Percentiles rank a stretch among this genome's conserved stretches.
These are phyloP conservation scores for Plasmodium knowlesi DNA, from an alignment of 169 alveolate species.

Conservation along the genomic window DNA sequence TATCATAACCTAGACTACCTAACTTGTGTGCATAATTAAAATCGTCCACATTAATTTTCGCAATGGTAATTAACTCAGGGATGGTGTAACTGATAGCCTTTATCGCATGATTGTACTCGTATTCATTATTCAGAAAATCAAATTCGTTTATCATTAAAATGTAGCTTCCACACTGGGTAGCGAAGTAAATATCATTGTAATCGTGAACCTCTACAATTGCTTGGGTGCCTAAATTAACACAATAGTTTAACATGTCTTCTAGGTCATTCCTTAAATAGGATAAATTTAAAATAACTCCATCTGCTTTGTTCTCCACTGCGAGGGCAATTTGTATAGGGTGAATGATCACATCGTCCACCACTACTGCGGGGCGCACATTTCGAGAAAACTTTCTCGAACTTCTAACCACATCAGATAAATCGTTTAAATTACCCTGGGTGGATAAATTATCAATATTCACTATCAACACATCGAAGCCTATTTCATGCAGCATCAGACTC, in stretches of 20 bases:
- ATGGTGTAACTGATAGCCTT: slow-evolving; percentile 79
- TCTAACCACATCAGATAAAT: slow-evolving; percentile 74
- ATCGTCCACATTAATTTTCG: slow-evolving; percentile 78
- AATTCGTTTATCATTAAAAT: slow-evolving; percentile 81
- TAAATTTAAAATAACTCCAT: slow-evolving; percentile 84
- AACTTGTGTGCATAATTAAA: slow-evolving; percentile 78
- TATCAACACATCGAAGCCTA: slow-evolving; percentile 84
- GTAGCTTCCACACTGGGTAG: slow-evolving; percentile 78
- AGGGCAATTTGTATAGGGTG: slow-evolving; percentile 87
- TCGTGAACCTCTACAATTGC: slow-evolving; percentile 86
- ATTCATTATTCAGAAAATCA: slow-evolving; percentile 78
- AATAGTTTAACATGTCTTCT: slow-evolving; percentile 78
- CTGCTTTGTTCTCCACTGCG: slow-evolving; percentile 86
- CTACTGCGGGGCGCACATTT: slow-evolving; percentile 84
- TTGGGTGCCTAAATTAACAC: slow-evolving; percentile 83
- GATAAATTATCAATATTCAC: slow-evolving; percentile 82
- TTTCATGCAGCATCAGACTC: slow-evolving; percentile 25
- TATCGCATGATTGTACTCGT: slow-evolving; percentile 82
- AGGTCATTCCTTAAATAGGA: slow-evolving; percentile 79
- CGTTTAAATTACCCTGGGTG: slow-evolving; percentile 80
- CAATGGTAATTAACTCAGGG: slow-evolving; percentile 82
- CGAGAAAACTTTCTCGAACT: slow-evolving; percentile 77
- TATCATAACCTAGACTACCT: slow-evolving; percentile 85
- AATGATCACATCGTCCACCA: slow-evolving; percentile 83
- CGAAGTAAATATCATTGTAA: slow-evolving; percentile 79